phyloP scores from a whole-genome alignment of 306 rosid genomes.

The Quercus robur region DNA sequence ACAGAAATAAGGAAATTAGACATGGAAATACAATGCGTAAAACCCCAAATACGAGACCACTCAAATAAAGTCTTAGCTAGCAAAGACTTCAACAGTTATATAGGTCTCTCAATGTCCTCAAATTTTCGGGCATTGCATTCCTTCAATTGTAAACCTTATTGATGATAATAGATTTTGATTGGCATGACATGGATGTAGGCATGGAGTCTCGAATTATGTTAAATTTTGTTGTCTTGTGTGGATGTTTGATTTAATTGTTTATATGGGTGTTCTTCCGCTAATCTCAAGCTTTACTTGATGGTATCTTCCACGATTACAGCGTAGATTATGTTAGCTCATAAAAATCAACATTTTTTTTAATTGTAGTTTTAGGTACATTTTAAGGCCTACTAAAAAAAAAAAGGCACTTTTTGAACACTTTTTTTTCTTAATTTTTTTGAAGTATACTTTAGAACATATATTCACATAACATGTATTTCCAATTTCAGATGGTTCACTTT shows the following conservation, averaged over 20 bases:
- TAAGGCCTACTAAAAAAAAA: neutral
- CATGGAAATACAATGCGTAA: too few species aligned
- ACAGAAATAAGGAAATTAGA: too few species aligned
- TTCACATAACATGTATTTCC: conserved; percentile 25
- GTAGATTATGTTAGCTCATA: neutral
- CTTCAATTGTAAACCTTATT: neutral
- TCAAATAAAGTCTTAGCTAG: too few species aligned
- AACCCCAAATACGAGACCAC: too few species aligned
- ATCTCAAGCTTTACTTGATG: too few species aligned
- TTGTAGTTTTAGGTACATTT: neutral
- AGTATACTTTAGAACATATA: conserved; percentile 7
- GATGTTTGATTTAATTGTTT: neutral
- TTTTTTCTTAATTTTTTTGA: neutral
- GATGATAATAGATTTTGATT: neutral
- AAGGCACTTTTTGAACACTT: neutral
- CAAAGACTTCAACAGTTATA: too few species aligned
- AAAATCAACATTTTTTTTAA: neutral
- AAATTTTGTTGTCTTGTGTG: neutral
- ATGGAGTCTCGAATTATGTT: neutral
- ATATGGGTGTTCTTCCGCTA: neutral
- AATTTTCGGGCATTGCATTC: too few species aligned
- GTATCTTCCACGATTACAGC: neutral
- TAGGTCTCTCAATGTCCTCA: too few species aligned
- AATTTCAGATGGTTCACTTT: conserved; percentile 82
- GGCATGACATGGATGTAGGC: neutral